phyloP scores from a whole-genome alignment of 2,329 filamentous ascomycete genomes.

The Tricladium varicosporioides region DNA sequence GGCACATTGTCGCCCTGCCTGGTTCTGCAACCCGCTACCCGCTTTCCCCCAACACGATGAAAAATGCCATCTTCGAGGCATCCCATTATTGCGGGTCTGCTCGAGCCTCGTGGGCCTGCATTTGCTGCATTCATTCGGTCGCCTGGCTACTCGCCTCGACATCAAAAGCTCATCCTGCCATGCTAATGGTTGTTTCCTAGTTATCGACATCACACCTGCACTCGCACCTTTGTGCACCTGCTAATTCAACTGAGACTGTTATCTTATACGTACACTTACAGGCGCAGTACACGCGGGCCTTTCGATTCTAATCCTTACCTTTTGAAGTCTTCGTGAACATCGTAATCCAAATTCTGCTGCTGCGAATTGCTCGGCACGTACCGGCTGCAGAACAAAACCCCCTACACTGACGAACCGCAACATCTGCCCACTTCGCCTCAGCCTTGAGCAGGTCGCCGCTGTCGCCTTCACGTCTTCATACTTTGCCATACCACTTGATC shows the following conservation, averaged over 20 bases:
- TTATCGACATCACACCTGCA: slow-evolving; percentile 7
- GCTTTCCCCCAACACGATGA: neutral
- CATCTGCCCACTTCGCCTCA: neutral
- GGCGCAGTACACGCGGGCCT: slow-evolving; percentile 25
- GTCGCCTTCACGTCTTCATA: neutral
- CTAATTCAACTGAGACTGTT: slow-evolving; percentile 1
- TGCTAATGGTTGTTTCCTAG: neutral
- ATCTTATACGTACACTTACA: slow-evolving; percentile 22
- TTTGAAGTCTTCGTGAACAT: neutral
- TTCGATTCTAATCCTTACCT: slow-evolving; percentile 17
- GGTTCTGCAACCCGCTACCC: neutral
- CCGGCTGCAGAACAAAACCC: neutral
- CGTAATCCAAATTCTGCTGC: no score
- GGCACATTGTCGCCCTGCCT: neutral
- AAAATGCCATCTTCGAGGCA: neutral
- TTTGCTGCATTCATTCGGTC: neutral
- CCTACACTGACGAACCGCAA: neutral
- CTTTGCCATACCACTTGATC: neutral
- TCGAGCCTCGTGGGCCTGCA: neutral
- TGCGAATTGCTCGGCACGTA: neutral
- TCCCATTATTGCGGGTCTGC: neutral
- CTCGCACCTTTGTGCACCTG: neutral
- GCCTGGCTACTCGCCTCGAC: neutral
- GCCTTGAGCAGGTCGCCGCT: neutral
- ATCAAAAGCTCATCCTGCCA: neutral